Conservation (phyloP, 2,329 filamentous ascomycete genomes). For the Alternaria sp. region DNA sequence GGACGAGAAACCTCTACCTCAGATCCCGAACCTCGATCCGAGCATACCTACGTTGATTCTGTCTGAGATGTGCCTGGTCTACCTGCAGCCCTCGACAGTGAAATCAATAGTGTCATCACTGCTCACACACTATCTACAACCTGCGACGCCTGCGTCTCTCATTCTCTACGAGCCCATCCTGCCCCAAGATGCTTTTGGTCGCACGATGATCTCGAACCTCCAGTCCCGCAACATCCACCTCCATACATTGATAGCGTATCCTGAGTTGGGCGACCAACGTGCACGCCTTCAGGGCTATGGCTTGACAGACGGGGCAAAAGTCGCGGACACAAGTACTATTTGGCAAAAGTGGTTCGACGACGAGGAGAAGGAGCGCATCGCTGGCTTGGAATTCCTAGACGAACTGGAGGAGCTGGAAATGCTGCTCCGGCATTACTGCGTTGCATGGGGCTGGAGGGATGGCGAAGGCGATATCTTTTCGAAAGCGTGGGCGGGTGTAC, state of each 20-base stretch:
- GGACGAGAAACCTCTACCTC: conserved; percentile 25
- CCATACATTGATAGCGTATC: conserved; percentile 79
- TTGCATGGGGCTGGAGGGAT: conserved; percentile 85
- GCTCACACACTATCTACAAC: conserved; percentile 44
- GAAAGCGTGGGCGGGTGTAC: conserved; percentile 41
- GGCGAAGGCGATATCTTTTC: conserved; percentile 41
- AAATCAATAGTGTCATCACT: conserved; percentile 63
- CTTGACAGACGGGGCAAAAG: conserved; percentile 64
- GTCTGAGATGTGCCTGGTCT: conserved; percentile 95
- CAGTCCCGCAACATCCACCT: conserved; percentile 81
- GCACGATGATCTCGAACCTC: conserved; percentile 91
- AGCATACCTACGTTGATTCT: conserved; percentile 80
- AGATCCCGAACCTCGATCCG: conserved; percentile 55
- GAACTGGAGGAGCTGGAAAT: conserved; percentile 95
- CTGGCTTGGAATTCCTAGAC: conserved; percentile 83
- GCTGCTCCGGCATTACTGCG: conserved; percentile 84
- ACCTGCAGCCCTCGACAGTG: conserved; percentile 73
- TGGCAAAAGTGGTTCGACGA: conserved; percentile 76
- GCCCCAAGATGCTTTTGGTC: conserved; percentile 84
- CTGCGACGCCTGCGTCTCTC: conserved; percentile 62
- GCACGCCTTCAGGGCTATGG: conserved; percentile 70
- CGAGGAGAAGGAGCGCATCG: conserved; percentile 79
- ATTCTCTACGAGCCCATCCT: conserved; percentile 89
- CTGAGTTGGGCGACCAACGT: conserved; percentile 71
- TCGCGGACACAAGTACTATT: conserved; percentile 69